A percentile compares a stretch with the other conserved stretches of the same genome.
Conservation (phyloP, 2,329 filamentous ascomycete species). For the Penicillium sp. region DNA sequence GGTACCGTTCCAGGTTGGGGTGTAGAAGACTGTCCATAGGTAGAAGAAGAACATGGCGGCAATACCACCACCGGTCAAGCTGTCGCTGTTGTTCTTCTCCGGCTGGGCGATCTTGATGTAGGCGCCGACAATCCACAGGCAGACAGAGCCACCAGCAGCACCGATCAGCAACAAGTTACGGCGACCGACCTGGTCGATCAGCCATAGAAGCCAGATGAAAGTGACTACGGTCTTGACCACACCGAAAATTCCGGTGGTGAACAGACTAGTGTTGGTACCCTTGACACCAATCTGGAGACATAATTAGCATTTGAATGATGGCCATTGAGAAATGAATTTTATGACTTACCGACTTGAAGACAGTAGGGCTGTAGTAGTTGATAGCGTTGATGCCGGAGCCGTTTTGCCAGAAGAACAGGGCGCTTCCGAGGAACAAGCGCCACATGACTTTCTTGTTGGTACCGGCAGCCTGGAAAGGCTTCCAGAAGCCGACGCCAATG, state of each 20-base stretch:
- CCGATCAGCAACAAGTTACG: constrained; percentile 67
- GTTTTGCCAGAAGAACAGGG: constrained; percentile 80
- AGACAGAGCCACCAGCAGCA: constrained; percentile 58
- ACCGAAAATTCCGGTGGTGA: constrained; percentile 75
- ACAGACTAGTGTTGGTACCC: constrained; percentile 59
- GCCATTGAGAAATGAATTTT: not conserved
- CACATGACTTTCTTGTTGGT: constrained; percentile 62
- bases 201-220: constrained; percentile 67
- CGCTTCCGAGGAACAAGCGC: constrained; percentile 71
- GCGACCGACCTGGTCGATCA: constrained; percentile 66
- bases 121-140: constrained; percentile 40
- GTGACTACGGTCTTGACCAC: constrained; percentile 72
- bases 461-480: constrained; percentile 63
- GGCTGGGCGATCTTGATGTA: constrained; percentile 40
- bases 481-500: constrained; percentile 73
- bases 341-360: constrained; percentile 54
- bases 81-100: constrained; percentile 18
- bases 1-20: constrained; percentile 71
- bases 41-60: constrained; percentile 68
- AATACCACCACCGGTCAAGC: constrained; percentile 36
- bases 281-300: constrained; percentile 56
- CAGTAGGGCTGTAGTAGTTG: constrained; percentile 72
- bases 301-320: not conserved
- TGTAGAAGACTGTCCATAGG: constrained; percentile 74
- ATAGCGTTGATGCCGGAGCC: constrained; percentile 75